Conservation (phyloP, 768 basidiomycete species). For the Mycena leptocephala region DNA sequence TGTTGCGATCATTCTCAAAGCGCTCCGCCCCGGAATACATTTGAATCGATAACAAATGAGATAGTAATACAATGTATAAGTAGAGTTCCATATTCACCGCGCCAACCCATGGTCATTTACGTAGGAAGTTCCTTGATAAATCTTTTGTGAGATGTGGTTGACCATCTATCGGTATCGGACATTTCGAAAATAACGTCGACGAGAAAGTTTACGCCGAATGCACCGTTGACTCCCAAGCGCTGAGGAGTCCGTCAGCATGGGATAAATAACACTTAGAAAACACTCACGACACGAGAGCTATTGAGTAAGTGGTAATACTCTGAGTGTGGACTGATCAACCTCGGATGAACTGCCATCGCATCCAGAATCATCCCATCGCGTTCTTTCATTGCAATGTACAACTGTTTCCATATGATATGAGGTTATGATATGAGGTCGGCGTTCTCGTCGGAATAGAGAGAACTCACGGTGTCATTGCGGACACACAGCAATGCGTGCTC, state of each 20-base stretch:
- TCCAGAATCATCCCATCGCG: constrained; percentile 31
- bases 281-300: constrained; percentile 31
- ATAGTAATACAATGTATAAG: too few species aligned
- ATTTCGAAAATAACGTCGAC: constrained; percentile 33
- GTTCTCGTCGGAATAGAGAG: background rate
- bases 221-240: constrained; percentile 36
- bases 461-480: constrained; percentile 23
- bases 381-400: constrained; percentile 36
- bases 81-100: too few species aligned
- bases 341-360: background rate
- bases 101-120: background rate
- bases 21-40: too few species aligned
- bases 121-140: constrained; percentile 21
- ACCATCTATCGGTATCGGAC: constrained; percentile 32
- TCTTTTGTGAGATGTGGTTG: background rate
- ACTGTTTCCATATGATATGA: background rate
- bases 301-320: constrained; percentile 6
- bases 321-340: constrained; percentile 6
- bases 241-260: background rate
- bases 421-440: too few species aligned
- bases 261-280: background rate
- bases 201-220: constrained; percentile 19
- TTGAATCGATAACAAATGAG: too few species aligned
- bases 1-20: too few species aligned
- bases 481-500: constrained; percentile 33